Evolutionary conservation across 2,329 filamentous ascomycete genomes (phyloP), one percentile per base, ranked within the genome.

Genomic region (Fusarium hainanense): DNA sequence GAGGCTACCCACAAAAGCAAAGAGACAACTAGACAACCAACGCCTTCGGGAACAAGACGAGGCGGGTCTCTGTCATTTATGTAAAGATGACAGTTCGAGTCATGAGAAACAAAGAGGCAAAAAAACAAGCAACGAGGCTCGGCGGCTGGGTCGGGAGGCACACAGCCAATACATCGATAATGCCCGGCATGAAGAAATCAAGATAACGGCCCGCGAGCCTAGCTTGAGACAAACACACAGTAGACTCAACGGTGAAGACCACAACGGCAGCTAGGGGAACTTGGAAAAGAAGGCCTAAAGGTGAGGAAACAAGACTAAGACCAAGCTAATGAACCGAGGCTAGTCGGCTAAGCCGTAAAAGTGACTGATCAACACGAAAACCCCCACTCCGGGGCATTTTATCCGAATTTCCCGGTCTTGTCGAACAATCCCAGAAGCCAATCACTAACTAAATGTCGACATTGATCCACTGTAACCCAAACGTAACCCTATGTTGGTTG

Each of bases 401-500:
- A 42, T 63, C 57, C 47, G 25, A 50, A 21, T 18, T 10, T 14
- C 25, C 41, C 32, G 30, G 20, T 37, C 20, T 32, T n/a, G 14
- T 13, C 10, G 7, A 37, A 28, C 14, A 9, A 65, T 40, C 37
- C 62, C 12, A 34, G 62, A 50, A 46, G 40, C 46, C 54, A 66
- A 59, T 66, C 54, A 54, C 16, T 59, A 12, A 20, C 40, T 21
- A n/a, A 58, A 28, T 6, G 32, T 41, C 49, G 21, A 28, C 49
- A 41, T 4, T n/a, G 18, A 37, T 51, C 44, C 60, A 42, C 44
- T 40, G 2, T 4, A n/a, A n/a, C 9, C 2, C 20, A 21, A 18
- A 60, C 52, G 18, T 7, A 21, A 52, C 46, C 0, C 12, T 30
- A 7, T 30, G 44, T 58, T 64, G 40, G 44, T 47, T 50, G 44